A percentile compares a stretch with the other conserved stretches of the same genome.
Conservation (phyloP, 2,329 filamentous ascomycete species). For the Pseudogymnoascus sp. region DNA sequence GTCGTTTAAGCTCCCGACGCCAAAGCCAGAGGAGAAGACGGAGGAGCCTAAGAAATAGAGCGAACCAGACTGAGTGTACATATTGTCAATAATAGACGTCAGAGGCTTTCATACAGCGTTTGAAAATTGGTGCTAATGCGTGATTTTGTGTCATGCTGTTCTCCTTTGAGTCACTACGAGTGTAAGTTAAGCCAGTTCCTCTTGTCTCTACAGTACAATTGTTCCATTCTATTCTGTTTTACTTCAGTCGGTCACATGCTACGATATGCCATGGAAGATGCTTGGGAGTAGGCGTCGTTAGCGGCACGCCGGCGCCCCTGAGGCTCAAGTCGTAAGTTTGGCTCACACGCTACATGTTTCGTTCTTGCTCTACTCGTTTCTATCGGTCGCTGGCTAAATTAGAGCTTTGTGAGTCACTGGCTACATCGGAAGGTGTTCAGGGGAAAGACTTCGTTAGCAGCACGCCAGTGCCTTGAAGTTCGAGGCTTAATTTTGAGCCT, state of each 20-base stretch:
- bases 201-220: not conserved
- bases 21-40: conserved; percentile 88
- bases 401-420: not conserved
- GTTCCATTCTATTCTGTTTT: not conserved
- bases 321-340: not conserved
- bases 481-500: not conserved
- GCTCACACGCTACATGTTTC: not conserved
- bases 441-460: not conserved
- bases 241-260: not conserved
- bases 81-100: conserved; percentile 9
- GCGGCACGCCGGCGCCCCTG: not conserved
- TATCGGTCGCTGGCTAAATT: not conserved
- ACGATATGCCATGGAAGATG: not conserved
- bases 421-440: not conserved
- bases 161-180: not conserved
- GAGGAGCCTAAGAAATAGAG: conserved; percentile 84
- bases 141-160: not conserved
- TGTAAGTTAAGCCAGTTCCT: not conserved
- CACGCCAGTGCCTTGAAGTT: not conserved
- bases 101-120: not conserved
- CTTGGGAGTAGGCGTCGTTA: not conserved
- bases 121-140: not conserved
- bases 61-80: not conserved
- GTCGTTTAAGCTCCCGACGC: conserved; percentile 85
- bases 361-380: not conserved